phyloP scores from a whole-genome alignment of 345 rosid genomes.

The Adansonia digitata region DNA sequence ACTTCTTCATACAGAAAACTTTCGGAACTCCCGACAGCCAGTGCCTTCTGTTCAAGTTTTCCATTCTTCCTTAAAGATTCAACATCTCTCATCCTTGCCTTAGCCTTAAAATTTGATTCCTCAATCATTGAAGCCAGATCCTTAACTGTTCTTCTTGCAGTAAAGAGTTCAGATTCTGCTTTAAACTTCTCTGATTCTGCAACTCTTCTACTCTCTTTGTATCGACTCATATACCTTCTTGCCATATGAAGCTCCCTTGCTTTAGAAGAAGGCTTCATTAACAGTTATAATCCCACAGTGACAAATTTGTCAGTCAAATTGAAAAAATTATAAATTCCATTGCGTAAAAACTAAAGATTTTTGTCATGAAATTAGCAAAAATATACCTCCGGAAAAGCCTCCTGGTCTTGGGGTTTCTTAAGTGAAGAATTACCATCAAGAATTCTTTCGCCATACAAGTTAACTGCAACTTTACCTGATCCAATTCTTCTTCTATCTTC shows the following conservation, averaged over 20 bases:
- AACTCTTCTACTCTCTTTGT: slow-evolving; percentile 43
- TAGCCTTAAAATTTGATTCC: slow-evolving; percentile 32
- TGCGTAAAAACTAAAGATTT: neutral
- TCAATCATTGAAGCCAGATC: slow-evolving; percentile 44
- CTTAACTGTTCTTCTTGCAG: slow-evolving; percentile 35
- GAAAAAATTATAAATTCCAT: neutral
- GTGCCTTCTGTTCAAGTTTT: slow-evolving; percentile 16
- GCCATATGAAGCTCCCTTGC: slow-evolving; percentile 53
- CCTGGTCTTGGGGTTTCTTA: slow-evolving; percentile 23
- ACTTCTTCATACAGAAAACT: slow-evolving; percentile 31
- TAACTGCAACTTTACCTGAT: slow-evolving; percentile 57
- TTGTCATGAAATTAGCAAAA: neutral
- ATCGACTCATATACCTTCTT: slow-evolving; percentile 37
- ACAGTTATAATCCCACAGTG: slow-evolving; percentile 5
- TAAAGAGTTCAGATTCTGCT: slow-evolving; percentile 54
- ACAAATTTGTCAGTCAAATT: neutral
- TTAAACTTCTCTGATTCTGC: slow-evolving; percentile 38
- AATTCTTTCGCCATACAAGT: slow-evolving; percentile 44
- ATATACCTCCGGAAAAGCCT: slow-evolving; percentile 46
- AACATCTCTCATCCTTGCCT: slow-evolving; percentile 18
- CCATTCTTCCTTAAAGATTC: slow-evolving; percentile 25
- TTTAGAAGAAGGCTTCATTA: slow-evolving; percentile 41
- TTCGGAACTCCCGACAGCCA: slow-evolving; percentile 11
- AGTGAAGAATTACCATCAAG: slow-evolving; percentile 29
- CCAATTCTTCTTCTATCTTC: slow-evolving; percentile 35